Percentiles rank a stretch among this genome's conserved stretches.
These are phyloP conservation scores for Breviolum minutum DNA, from an alignment of 73 alveolate genomes.

Conservation along the genomic window DNA sequence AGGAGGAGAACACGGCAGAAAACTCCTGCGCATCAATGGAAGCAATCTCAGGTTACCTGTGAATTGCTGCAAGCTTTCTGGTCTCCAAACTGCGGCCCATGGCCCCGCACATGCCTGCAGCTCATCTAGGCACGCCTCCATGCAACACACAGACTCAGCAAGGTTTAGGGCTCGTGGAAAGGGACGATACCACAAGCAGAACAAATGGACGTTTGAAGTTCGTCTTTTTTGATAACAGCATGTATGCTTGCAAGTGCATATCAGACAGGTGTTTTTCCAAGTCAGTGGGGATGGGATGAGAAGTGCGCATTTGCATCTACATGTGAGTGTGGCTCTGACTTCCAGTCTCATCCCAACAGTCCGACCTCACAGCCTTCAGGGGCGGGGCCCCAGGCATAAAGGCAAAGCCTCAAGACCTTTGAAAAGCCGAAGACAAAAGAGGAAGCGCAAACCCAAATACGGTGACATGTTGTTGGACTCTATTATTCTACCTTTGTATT, in stretches of 20 bases:
- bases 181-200: too few relatives aligned
- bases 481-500: too few relatives aligned
- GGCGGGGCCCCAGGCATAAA: not conserved
- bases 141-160: not conserved
- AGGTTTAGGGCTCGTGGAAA: too few relatives aligned
- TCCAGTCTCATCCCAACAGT: not conserved
- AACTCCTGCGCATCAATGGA: too few relatives aligned
- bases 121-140: constrained; percentile 10
- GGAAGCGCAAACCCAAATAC: not conserved
- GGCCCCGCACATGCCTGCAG: not conserved
- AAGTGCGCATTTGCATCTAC: too few relatives aligned
- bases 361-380: constrained; percentile 24
- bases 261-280: not conserved
- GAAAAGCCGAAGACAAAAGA: not conserved
- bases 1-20: too few relatives aligned
- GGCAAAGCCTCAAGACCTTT: not conserved
- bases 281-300: not conserved
- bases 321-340: not conserved
- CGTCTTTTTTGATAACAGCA: not conserved
- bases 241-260: not conserved
- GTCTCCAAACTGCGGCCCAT: not conserved
- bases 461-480: not conserved
- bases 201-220: too few relatives aligned
- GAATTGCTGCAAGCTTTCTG: not conserved
- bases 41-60: too few relatives aligned